phyloP scores from a whole-genome alignment of 352 stramenopile species.

The Phytophthora lateralis region DNA sequence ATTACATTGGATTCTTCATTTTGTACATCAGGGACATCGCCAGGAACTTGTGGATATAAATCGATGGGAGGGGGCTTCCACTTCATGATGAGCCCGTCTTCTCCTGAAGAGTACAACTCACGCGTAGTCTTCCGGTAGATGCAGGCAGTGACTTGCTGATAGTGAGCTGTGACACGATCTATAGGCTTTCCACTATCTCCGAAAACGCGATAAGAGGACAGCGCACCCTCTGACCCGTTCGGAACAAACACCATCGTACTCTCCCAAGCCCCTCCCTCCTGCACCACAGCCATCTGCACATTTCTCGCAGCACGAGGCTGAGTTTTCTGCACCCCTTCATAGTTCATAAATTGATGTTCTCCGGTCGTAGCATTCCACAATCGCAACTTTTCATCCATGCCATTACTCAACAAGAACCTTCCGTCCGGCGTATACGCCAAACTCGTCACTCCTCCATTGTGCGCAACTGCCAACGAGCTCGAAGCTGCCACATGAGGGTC shows the following conservation, averaged over 20 bases:
- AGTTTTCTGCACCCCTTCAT: conserved; percentile 42
- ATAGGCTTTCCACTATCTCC: conserved; percentile 43
- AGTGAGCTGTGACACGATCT: conserved; percentile 53
- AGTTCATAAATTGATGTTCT: conserved; percentile 77
- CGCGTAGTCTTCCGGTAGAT: conserved; percentile 57
- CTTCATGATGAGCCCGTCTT: conserved; percentile 77
- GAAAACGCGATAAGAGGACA: conserved; percentile 61
- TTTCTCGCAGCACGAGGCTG: conserved; percentile 41
- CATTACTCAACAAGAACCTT: conserved; percentile 65
- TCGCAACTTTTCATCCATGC: conserved; percentile 59
- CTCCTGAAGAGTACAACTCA: conserved; percentile 64
- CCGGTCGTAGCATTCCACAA: conserved; percentile 70
- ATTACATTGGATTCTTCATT: conserved; percentile 12
- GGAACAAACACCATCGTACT: conserved; percentile 69
- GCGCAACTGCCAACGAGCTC: conserved; percentile 56
- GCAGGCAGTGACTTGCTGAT: conserved; percentile 62
- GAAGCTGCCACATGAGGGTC: conserved; percentile 63
- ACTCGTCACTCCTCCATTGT: conserved; percentile 57
- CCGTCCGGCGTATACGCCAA: conserved; percentile 71
- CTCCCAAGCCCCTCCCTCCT: conserved; percentile 55
- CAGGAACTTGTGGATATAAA: conserved; percentile 29
- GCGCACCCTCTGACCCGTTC: conserved; percentile 53
- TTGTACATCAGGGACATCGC: not conserved
- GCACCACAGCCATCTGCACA: conserved; percentile 63
- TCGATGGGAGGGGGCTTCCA: conserved; percentile 50